Percentiles rank a stretch among this genome's conserved stretches.
phyloP scores from a whole-genome alignment of 2,329 filamentous ascomycete genomes.

The Truncatella angustata region DNA sequence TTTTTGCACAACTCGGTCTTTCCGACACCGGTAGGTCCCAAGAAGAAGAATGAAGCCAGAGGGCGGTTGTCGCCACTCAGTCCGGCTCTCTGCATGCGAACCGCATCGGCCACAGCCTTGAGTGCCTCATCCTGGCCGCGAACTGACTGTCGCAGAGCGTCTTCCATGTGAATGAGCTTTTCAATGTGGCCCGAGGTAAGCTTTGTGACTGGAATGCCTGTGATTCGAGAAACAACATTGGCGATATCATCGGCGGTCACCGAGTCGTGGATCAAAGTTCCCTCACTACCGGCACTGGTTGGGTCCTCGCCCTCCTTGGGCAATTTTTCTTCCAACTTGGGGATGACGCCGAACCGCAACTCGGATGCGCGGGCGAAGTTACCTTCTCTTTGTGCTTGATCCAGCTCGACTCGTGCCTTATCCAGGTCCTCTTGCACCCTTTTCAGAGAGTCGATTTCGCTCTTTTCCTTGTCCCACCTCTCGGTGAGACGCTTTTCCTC shows the following conservation, averaged over 20 bases:
- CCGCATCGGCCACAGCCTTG: slow-evolving; percentile 85
- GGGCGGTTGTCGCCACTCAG: slow-evolving; percentile 89
- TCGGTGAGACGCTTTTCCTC: slow-evolving; percentile 73
- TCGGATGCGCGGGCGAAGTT: slow-evolving; percentile 91
- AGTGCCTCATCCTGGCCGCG: slow-evolving; percentile 94
- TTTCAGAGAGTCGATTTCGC: slow-evolving; percentile 84
- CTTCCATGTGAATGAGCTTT: slow-evolving; percentile 94
- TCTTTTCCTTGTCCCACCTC: slow-evolving; percentile 87
- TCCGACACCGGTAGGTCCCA: slow-evolving; percentile 92
- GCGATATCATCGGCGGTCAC: slow-evolving; percentile 97
- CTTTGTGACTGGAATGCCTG: slow-evolving; percentile 89
- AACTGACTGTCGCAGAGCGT: slow-evolving; percentile 77
- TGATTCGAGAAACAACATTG: slow-evolving; percentile 83
- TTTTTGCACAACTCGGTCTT: slow-evolving; percentile 98
- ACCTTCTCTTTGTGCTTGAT: slow-evolving; percentile 81
- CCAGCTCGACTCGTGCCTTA: slow-evolving; percentile 78
- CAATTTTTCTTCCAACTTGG: slow-evolving; percentile 73
- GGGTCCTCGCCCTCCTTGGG: slow-evolving; percentile 65
- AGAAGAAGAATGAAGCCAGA: slow-evolving; percentile 94
- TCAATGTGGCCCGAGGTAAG: slow-evolving; percentile 92
- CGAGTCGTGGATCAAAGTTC: slow-evolving; percentile 81
- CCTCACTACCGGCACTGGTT: slow-evolving; percentile 29
- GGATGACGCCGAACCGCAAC: slow-evolving; percentile 84
- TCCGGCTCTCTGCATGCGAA: slow-evolving; percentile 89
- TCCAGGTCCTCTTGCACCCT: slow-evolving; percentile 86